A percentile compares a stretch with the other conserved stretches of the same genome.
Evolutionary conservation across 805 yeast genomes (phyloP).

Genomic region (Huiozyma sinensis): DNA sequence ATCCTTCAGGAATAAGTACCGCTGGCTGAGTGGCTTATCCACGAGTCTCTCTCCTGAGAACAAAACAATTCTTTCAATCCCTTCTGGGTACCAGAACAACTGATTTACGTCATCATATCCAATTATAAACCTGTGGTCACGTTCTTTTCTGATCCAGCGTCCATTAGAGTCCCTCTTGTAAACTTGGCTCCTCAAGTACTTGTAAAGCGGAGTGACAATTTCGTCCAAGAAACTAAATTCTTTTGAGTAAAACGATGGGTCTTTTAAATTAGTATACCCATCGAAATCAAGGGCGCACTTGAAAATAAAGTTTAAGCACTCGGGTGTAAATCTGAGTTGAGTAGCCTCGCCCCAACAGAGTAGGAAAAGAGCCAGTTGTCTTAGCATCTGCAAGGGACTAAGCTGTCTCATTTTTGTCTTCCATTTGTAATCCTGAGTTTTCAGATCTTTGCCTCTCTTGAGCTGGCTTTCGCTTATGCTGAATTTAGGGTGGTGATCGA

Average conservation of each 20-base stretch:
- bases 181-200: slow-evolving; percentile 57
- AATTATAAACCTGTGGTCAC: slow-evolving; percentile 59
- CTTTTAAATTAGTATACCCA: slow-evolving; percentile 34
- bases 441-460: slow-evolving; percentile 54
- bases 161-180: slow-evolving; percentile 40
- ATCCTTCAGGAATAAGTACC: slow-evolving; percentile 44
- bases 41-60: slow-evolving; percentile 38
- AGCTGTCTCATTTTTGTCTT: slow-evolving; percentile 47
- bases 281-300: slow-evolving; percentile 70
- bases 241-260: slow-evolving; percentile 21
- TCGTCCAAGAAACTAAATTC: slow-evolving; percentile 51
- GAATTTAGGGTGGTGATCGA: slow-evolving; percentile 38
- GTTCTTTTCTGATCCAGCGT: slow-evolving; percentile 48
- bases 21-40: slow-evolving; percentile 41
- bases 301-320: slow-evolving; percentile 74
- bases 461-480: slow-evolving; percentile 54
- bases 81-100: slow-evolving; percentile 70
- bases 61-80: slow-evolving; percentile 47
- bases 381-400: slow-evolving; percentile 46
- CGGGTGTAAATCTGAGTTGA: slow-evolving; percentile 80
- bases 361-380: slow-evolving; percentile 60
- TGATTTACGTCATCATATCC: slow-evolving; percentile 92
- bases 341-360: slow-evolving; percentile 88
- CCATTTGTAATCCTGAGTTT: slow-evolving; percentile 80
- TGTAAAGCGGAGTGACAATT: slow-evolving; percentile 64